Conservation (phyloP, 257 asterid genomes). For the Rubia yunnanensis region DNA sequence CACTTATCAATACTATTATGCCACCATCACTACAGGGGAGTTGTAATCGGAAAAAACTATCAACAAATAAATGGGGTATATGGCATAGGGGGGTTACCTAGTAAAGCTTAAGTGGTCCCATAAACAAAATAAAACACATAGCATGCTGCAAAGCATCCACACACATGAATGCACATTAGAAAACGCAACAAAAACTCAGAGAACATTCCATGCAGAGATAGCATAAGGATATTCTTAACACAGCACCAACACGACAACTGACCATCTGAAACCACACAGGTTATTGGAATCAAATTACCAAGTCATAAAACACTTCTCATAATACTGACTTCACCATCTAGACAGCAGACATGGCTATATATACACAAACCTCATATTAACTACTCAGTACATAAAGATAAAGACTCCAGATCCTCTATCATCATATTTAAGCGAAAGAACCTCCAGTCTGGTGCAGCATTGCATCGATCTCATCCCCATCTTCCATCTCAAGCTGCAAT, state of each 20-base stretch:
- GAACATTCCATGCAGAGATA: neutral
- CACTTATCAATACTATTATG: no score
- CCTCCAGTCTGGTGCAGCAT: conserved; percentile 34
- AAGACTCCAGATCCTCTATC: neutral
- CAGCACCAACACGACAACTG: no score
- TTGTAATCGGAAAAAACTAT: no score
- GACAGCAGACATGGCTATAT: no score
- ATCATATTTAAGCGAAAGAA: neutral
- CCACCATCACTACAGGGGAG: no score
- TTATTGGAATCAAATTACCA: neutral
- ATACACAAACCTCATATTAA: no score
- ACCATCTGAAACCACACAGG: neutral
- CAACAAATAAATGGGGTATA: no score
- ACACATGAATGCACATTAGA: no score
- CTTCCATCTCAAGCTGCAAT: conserved; percentile 34
- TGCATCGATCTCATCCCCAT: conserved; percentile 41
- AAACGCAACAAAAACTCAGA: neutral
- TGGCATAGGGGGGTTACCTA: no score
- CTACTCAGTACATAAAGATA: neutral
- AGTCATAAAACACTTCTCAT: neutral
- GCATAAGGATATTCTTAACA: neutral
- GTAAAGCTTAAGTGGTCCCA: no score
- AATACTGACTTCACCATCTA: neutral
- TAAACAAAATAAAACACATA: no score
- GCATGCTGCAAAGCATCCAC: neutral